These are phyloP conservation scores for Dactylellina sp. DNA, from an alignment of 2,329 filamentous ascomycete species.

Conservation along the genomic window DNA sequence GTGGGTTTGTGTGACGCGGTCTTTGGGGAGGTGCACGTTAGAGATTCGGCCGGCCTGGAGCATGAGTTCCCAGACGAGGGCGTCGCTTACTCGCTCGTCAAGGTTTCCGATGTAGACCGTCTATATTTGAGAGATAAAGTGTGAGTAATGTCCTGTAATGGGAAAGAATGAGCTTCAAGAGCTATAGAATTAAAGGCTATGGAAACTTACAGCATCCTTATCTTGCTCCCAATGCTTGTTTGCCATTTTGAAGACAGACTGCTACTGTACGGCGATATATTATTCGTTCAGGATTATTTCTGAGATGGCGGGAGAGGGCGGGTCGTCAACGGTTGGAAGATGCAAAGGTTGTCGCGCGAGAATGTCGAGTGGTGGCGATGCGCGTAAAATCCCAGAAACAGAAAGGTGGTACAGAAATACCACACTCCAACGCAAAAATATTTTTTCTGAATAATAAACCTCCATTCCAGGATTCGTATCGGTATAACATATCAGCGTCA, in stretches of 20 bases:
- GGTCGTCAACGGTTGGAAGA: slow-evolving; percentile 2
- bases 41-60: slow-evolving; percentile 96
- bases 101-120: slow-evolving; percentile 99
- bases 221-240: slow-evolving; percentile 73
- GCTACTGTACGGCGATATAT: slow-evolving; percentile 1
- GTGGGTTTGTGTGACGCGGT: slow-evolving; percentile 94
- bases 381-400: slow-evolving; percentile 23
- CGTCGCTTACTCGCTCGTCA: slow-evolving; percentile 92
- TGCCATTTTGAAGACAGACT: slow-evolving; percentile 30
- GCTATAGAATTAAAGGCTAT: not conserved
- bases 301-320: not conserved
- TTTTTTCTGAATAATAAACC: no score
- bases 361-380: slow-evolving; percentile 3
- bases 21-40: slow-evolving; percentile 97
- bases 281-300: not conserved
- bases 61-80: slow-evolving; percentile 97
- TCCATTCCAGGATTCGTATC: no score
- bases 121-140: slow-evolving; percentile 27
- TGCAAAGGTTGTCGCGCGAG: slow-evolving; percentile 7
- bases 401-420: slow-evolving; percentile 33
- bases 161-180: slow-evolving; percentile 36
- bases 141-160: slow-evolving; percentile 71
- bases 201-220: slow-evolving; percentile 59
- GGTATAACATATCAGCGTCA: no score
- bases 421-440: slow-evolving; percentile 49